A percentile compares a stretch with the other conserved stretches of the same genome.
These are phyloP conservation scores for Starmera stellimalicola DNA, from an alignment of 1,139 yeast genomes.

Conservation along the genomic window DNA sequence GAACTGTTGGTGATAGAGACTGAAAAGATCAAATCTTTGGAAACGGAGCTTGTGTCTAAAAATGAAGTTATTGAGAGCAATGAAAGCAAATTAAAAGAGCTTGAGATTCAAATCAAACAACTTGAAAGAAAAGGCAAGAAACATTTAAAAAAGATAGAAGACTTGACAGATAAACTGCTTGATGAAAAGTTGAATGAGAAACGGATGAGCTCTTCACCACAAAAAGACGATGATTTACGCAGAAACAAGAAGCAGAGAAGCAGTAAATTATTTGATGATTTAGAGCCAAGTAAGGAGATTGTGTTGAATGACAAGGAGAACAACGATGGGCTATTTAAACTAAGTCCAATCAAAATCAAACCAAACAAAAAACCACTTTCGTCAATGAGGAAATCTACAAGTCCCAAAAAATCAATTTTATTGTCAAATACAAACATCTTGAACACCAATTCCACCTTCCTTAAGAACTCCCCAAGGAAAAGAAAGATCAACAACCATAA, in stretches of 20 bases:
- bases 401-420: neutral
- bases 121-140: slow-evolving; percentile 22
- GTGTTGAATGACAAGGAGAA: no score
- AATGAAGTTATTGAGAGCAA: no score
- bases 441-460: neutral
- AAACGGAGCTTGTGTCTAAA: no score
- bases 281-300: no score
- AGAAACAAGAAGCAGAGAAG: slow-evolving; percentile 14
- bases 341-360: neutral
- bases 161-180: slow-evolving; percentile 6
- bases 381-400: slow-evolving; percentile 4
- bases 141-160: slow-evolving; percentile 5
- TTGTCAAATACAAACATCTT: neutral
- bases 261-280: slow-evolving; percentile 13
- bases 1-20: no score
- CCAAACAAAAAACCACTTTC: slow-evolving; percentile 6
- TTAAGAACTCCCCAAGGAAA: slow-evolving; percentile 6
- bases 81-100: neutral
- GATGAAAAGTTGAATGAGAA: neutral
- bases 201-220: neutral
- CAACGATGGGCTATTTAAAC: neutral
- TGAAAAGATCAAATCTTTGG: no score
- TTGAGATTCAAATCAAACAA: slow-evolving; percentile 17
- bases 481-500: slow-evolving; percentile 10
- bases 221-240: slow-evolving; percentile 13